These are phyloP conservation scores for Davidsoniella australis DNA, from an alignment of 2,329 filamentous ascomycete species.

Conservation along the genomic window DNA sequence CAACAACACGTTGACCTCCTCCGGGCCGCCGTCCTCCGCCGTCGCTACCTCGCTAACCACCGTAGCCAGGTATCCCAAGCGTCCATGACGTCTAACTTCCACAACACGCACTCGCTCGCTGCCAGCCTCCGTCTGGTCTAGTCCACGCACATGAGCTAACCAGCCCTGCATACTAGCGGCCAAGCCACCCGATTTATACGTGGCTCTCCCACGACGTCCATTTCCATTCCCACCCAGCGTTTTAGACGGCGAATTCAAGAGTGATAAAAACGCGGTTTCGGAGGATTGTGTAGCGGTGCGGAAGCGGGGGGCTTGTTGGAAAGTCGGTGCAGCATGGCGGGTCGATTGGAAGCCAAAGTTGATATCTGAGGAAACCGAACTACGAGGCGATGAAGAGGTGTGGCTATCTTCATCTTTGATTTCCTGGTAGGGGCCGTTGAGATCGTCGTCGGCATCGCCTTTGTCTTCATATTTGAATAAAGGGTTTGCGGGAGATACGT, in stretches of 20 bases:
- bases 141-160: constrained; percentile 22
- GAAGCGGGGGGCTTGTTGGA: constrained; percentile 25
- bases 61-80: not conserved
- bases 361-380: too few relatives aligned
- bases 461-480: too few relatives aligned
- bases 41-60: not conserved
- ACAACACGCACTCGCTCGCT: not conserved
- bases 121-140: constrained; percentile 4
- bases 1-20: not conserved
- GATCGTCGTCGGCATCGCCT: too few relatives aligned
- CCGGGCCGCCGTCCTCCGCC: not conserved
- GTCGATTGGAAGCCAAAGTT: not conserved
- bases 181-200: constrained; percentile 22
- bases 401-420: too few relatives aligned
- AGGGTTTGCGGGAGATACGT: too few relatives aligned
- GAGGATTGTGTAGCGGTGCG: constrained; percentile 16
- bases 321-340: constrained; percentile 18
- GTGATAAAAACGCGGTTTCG: not conserved
- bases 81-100: not conserved
- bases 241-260: not conserved
- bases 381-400: too few relatives aligned
- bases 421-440: too few relatives aligned
- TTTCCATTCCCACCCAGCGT: constrained; percentile 7
- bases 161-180: constrained; percentile 25
- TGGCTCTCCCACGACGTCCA: too few relatives aligned